Conservation (phyloP, 148 eudicot species). For the Amaranthus palmeri region DNA sequence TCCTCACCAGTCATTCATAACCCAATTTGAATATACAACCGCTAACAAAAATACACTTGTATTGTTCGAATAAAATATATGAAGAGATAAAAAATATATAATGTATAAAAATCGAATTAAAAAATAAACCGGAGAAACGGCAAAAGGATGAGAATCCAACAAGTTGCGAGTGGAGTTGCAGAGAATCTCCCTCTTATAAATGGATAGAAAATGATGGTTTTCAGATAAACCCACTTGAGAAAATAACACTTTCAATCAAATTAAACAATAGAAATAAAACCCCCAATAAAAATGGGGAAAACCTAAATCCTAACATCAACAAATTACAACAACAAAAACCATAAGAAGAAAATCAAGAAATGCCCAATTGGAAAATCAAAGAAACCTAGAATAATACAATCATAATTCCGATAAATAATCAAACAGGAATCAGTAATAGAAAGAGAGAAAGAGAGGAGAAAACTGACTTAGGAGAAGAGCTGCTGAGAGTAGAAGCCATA, state of each 20-base stretch:
- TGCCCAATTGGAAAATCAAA: slow-evolving; percentile 2
- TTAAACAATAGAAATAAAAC: slow-evolving; percentile 10
- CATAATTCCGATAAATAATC: not conserved
- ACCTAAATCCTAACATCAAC: not conserved
- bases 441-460: not conserved
- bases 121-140: not conserved
- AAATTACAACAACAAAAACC: not conserved
- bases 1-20: too few relatives aligned
- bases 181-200: not conserved
- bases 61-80: not conserved
- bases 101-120: not conserved
- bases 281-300: slow-evolving; percentile 8
- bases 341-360: not conserved
- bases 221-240: slow-evolving; percentile 10
- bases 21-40: not conserved
- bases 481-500: slow-evolving; percentile 39
- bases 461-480: slow-evolving; percentile 27
- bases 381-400: slow-evolving; percentile 6
- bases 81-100: not conserved
- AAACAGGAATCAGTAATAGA: not conserved
- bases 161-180: slow-evolving; percentile 15
- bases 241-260: slow-evolving; percentile 8
- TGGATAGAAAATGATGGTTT: slow-evolving; percentile 10
- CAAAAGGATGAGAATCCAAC: slow-evolving; percentile 12
- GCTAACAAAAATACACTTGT: not conserved